These are phyloP conservation scores for Coemansia sp. DNA, from an alignment of 192 early-diverging fungal genomes.

Conservation along the genomic window DNA sequence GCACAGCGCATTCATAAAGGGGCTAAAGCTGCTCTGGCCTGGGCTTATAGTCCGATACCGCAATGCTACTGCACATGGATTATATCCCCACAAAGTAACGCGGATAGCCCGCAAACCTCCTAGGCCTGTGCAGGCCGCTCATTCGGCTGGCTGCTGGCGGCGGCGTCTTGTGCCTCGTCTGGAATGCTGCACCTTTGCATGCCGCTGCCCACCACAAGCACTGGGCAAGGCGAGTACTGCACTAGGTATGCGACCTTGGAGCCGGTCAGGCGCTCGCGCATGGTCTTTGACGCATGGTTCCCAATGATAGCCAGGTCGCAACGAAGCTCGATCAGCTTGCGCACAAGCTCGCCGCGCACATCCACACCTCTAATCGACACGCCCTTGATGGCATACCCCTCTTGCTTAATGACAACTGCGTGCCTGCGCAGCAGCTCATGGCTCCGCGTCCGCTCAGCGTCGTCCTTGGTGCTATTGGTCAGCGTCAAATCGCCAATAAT, in stretches of 20 bases:
- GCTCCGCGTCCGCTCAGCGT: constrained; percentile 23
- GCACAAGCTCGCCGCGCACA: constrained; percentile 41
- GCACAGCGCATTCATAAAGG: too few relatives aligned
- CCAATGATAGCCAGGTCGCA: constrained; percentile 33
- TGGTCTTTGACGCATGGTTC: constrained; percentile 16
- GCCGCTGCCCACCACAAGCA: constrained; percentile 18
- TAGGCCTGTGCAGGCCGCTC: too few relatives aligned
- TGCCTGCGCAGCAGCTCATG: constrained; percentile 28
- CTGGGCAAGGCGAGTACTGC: constrained; percentile 35
- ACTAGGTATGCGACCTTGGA: constrained; percentile 22
- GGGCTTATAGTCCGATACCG: too few relatives aligned
- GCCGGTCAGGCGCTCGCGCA: constrained; percentile 26
- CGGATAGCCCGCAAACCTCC: too few relatives aligned
- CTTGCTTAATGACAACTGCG: constrained; percentile 25
- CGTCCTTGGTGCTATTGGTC: constrained; percentile 23
- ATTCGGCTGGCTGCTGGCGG: background rate
- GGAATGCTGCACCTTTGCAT: background rate
- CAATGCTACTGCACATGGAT: too few relatives aligned
- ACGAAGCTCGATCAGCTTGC: constrained; percentile 42
- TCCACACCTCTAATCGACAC: constrained; percentile 43
- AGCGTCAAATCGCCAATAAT: constrained; percentile 34
- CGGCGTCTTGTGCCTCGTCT: background rate
- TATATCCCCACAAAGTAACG: too few relatives aligned
- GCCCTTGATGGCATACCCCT: constrained; percentile 35
- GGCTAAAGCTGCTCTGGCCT: too few relatives aligned